A percentile compares a stretch with the other conserved stretches of the same genome.
phyloP scores from a whole-genome alignment of 306 rosid species.

The Pterocarpus santalinus region DNA sequence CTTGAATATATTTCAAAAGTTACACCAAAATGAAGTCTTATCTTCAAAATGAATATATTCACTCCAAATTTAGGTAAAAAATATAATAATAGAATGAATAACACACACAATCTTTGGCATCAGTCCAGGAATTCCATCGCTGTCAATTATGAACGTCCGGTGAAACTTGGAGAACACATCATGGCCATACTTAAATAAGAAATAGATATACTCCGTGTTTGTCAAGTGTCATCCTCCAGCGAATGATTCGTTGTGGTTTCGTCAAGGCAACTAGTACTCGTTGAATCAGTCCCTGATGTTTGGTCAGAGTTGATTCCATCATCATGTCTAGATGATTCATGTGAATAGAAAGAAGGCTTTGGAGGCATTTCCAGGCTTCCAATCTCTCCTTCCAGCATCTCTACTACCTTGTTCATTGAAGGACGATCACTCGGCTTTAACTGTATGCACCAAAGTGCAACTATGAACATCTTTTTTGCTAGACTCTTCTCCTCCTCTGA shows the following conservation, averaged over 20 bases:
- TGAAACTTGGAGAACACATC: not conserved
- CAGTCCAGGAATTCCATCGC: not conserved
- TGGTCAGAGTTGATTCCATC: not conserved
- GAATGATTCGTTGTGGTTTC: not conserved
- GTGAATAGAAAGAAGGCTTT: conserved; percentile 32
- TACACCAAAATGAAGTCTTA: not conserved
- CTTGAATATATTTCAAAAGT: not conserved
- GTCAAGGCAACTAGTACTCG: not conserved
- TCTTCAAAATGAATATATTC: not conserved
- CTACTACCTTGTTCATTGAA: not conserved
- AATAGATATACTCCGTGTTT: not conserved
- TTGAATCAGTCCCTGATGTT: not conserved
- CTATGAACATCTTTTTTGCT: conserved; percentile 46
- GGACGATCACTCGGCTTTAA: not conserved
- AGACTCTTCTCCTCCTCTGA: not conserved
- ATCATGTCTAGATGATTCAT: not conserved
- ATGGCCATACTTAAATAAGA: not conserved
- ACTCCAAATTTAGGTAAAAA: too few relatives aligned
- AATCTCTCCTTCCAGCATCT: conserved; percentile 46
- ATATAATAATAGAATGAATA: not conserved
- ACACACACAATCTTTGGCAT: not conserved
- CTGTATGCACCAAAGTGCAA: conserved; percentile 40
- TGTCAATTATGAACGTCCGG: not conserved
- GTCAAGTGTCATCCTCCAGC: not conserved
- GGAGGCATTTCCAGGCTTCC: conserved; percentile 22